Conservation (phyloP, 176 grass and related monocot species). For the Phoenix roebelenii region DNA sequence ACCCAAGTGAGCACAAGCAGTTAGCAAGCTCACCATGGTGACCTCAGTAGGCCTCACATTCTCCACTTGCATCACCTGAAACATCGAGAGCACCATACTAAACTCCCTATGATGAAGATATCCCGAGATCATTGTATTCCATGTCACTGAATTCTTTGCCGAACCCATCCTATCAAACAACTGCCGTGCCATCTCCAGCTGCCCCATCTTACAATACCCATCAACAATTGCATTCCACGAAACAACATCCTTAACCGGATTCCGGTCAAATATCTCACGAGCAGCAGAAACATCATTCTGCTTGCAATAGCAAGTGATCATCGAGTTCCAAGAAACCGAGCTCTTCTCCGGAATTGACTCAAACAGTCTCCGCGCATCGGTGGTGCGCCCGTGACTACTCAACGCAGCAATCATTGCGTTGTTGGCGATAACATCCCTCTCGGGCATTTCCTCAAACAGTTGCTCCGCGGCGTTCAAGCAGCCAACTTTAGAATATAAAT, state of each 20-base stretch:
- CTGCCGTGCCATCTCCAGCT: conserved; percentile 5
- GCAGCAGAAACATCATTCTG: conserved; percentile 1
- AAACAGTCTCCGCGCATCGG: conserved; percentile 8
- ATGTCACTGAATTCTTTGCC: conserved; percentile 7
- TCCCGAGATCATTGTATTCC: conserved; percentile 16
- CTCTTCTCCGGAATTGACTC: conserved; percentile 1
- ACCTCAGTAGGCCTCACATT: conserved; percentile 13
- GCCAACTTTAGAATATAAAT: conserved; percentile 6
- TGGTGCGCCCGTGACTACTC: not conserved
- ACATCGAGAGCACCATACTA: conserved; percentile 1
- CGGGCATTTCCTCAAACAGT: conserved; percentile 15
- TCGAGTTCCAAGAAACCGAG: conserved; percentile 11
- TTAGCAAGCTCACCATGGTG: conserved; percentile 14
- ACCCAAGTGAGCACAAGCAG: conserved; percentile 15
- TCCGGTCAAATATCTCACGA: conserved; percentile 1
- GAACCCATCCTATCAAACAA: conserved; percentile 9
- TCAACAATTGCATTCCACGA: conserved; percentile 16
- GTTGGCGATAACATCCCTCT: conserved; percentile 8
- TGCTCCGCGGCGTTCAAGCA: not conserved
- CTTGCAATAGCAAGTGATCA: conserved; percentile 24
- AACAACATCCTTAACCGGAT: conserved; percentile 14
- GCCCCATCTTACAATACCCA: conserved; percentile 18
- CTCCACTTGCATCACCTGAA: conserved; percentile 11
- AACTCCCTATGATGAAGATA: conserved; percentile 14
- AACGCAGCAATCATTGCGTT: conserved; percentile 19